Evolutionary conservation across 768 basidiomycete species (phyloP), one percentile per base, ranked within the genome.

Genomic region (Suillus spraguei): DNA sequence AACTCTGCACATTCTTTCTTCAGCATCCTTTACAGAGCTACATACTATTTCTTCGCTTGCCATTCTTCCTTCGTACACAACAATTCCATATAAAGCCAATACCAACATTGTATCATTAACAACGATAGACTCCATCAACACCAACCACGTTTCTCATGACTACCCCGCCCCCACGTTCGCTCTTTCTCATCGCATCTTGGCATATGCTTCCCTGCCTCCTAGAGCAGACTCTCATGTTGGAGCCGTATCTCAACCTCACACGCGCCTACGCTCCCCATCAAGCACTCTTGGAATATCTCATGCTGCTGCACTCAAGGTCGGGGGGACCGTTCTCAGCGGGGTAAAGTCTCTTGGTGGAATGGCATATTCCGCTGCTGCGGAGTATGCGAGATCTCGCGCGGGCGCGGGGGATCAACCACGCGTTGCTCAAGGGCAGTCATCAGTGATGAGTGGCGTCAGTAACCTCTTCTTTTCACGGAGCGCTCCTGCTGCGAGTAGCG

Each of bases 281-380:
- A 66, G 58, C 38, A 68, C 68, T 5, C 74, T 78, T 38, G 72
- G 74, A 33, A 73, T 80, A 56, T 77, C 79, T 2, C 84, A 83
- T 63, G 78, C 79, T 2, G 80, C 86, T 11, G 87, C 88, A 8
- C 67, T 83, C 60, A 85, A 81, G 66, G 83, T 87, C 2, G 87
- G 88, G 24, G 87, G 85, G 38, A 83, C 80, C 28, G 80, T 91
- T 11, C 74, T 89, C 63, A 86, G 81, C 66, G 87, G 88, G 22
- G 83, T 91, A 81, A 83, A 83, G 70, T 82, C 83, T 8, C 70
- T 90, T 2, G 85, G 88, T 2, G 87, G 87, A 17, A 77, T 86
- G 68, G 89, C 88, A 1, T 80, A 82, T 39, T 80, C 79, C 20
- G 86, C 85, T 44, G 82, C 79, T 20, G 41, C 73, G 32, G 68